Conservation (phyloP, 1,284 basidiomycete species). For the Cystobasidium slooffiae region DNA sequence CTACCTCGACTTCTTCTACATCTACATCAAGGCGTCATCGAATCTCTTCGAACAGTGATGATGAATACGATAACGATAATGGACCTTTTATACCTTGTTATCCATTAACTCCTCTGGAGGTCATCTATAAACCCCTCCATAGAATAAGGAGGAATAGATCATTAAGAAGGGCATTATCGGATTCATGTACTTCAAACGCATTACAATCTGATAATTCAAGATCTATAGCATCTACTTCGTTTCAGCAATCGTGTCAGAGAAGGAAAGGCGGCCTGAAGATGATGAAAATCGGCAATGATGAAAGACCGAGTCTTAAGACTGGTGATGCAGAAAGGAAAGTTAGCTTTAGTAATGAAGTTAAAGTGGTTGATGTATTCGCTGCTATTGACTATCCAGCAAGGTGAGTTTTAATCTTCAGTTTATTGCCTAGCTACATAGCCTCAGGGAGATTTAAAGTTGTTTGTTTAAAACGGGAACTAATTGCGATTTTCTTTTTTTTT, state of each 20-base stretch:
- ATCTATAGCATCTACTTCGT: background rate
- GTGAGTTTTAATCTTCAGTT: conserved; percentile 11
- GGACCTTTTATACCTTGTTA: conserved; percentile 28
- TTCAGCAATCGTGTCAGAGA: too few relatives aligned
- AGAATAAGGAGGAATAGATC: conserved; percentile 21
- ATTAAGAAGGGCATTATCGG: conserved; percentile 13
- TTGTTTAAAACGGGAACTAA: background rate
- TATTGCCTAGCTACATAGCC: background rate
- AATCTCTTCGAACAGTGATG: background rate
- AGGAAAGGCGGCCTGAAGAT: background rate
- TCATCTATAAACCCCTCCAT: conserved; percentile 27
- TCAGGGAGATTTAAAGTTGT: background rate
- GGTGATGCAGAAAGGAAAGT: conserved; percentile 2
- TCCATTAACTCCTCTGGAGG: conserved; percentile 23
- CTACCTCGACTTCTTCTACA: too few relatives aligned
- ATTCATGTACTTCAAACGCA: conserved; percentile 3
- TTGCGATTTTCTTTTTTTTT: background rate
- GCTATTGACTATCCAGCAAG: conserved; percentile 41
- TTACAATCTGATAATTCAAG: background rate
- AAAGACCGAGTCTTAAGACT: background rate
- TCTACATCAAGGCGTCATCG: too few relatives aligned
- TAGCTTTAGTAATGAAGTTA: conserved; percentile 19
- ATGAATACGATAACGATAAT: background rate
- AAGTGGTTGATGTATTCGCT: conserved; percentile 43
- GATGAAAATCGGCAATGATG: background rate